These are phyloP conservation scores for Pascua guehoae DNA, from an alignment of 1,284 basidiomycete genomes.

Conservation along the genomic window DNA sequence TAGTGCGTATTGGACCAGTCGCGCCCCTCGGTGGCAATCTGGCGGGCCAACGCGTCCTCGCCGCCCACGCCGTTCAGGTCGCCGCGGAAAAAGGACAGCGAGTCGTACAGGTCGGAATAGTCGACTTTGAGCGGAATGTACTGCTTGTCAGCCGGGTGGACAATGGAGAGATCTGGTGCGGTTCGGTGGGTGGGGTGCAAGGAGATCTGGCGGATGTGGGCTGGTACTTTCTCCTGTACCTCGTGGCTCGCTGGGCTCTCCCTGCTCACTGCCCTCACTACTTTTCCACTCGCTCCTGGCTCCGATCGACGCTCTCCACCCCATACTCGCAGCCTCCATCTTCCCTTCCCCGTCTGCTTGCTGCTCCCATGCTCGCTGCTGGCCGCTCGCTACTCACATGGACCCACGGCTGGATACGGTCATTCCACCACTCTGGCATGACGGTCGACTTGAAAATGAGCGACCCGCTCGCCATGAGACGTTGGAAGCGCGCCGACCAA, in stretches of 20 bases:
- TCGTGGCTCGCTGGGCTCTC: too few relatives aligned
- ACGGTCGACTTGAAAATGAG: conserved; percentile 45
- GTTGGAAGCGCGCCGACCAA: conserved; percentile 62
- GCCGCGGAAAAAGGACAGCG: conserved; percentile 41
- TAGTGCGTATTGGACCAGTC: conserved; percentile 47
- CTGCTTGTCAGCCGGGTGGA: conserved; percentile 22
- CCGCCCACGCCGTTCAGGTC: conserved; percentile 26
- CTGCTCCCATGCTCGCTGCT: too few relatives aligned
- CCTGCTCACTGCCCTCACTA: too few relatives aligned
- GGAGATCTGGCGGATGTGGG: too few relatives aligned
- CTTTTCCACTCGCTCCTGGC: too few relatives aligned
- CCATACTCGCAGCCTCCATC: too few relatives aligned
- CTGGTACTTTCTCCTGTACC: too few relatives aligned
- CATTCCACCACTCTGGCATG: conserved; percentile 49
- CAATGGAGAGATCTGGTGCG: too few relatives aligned
- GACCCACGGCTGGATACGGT: conserved; percentile 51
- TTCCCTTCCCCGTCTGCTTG: too few relatives aligned
- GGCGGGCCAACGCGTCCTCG: conserved; percentile 44
- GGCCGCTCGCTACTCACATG: too few relatives aligned
- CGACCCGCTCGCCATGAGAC: conserved; percentile 39
- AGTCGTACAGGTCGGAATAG: conserved; percentile 49
- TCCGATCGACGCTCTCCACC: too few relatives aligned
- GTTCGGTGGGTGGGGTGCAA: too few relatives aligned
- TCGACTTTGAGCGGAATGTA: conserved; percentile 51
- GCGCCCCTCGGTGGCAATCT: conserved; percentile 45